phyloP scores from a whole-genome alignment of 371 early-diverging fungal species.

The Rhizopus microsporus region DNA sequence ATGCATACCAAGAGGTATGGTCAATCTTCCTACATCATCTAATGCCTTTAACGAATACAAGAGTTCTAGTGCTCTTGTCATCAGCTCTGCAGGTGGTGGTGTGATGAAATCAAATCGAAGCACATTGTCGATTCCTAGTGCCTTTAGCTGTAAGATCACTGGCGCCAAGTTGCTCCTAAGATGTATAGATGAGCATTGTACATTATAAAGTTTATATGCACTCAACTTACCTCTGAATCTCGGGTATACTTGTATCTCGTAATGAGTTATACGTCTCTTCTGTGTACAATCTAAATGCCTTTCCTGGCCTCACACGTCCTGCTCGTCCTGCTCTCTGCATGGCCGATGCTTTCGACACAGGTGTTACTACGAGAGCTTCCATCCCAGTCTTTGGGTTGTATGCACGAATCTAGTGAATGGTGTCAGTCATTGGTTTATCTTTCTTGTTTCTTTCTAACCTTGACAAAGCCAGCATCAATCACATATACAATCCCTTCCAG shows the following conservation, averaged over 20 bases:
- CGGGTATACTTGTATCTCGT: constrained; percentile 62
- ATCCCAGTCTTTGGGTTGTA: constrained; percentile 66
- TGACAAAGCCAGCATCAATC: constrained; percentile 83
- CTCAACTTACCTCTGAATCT: constrained; percentile 65
- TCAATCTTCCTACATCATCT: constrained; percentile 73
- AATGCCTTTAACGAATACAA: constrained; percentile 76
- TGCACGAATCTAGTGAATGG: constrained; percentile 54
- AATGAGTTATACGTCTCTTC: constrained; percentile 64
- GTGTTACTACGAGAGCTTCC: constrained; percentile 62
- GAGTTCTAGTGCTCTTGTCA: constrained; percentile 68
- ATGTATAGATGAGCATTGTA: background rate
- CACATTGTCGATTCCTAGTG: constrained; percentile 79
- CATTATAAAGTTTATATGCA: background rate
- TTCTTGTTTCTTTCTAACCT: constrained; percentile 46
- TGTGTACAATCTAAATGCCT: constrained; percentile 70
- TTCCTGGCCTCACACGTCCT: constrained; percentile 74
- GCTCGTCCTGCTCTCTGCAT: constrained; percentile 83
- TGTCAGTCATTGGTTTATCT: background rate
- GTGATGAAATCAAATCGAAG: constrained; percentile 77
- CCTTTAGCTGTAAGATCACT: constrained; percentile 70
- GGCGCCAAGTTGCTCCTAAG: constrained; percentile 54
- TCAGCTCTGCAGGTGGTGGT: constrained; percentile 67
- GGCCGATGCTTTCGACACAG: constrained; percentile 74
- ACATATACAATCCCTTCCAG: constrained; percentile 85
- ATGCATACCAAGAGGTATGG: constrained; percentile 76